Evolutionary conservation across 805 yeast genomes (phyloP).

Genomic region (Yamadazyma laniorum): DNA sequence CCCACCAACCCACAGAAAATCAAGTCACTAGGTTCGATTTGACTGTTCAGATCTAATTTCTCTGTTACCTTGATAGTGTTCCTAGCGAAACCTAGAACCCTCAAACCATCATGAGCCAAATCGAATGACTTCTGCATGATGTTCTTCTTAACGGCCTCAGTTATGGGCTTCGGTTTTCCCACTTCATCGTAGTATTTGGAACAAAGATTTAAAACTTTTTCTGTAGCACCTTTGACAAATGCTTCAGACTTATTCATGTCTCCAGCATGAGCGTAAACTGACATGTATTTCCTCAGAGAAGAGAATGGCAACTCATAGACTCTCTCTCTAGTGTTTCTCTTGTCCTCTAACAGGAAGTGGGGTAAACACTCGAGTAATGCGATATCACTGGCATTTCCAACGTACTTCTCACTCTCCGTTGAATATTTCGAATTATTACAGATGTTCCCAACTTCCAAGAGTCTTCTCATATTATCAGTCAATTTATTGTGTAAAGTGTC

Average conservation of each 20-base stretch:
- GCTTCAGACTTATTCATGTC: slow-evolving; percentile 55
- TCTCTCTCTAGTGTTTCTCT: slow-evolving; percentile 58
- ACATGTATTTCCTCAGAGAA: slow-evolving; percentile 85
- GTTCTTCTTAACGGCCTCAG: slow-evolving; percentile 44
- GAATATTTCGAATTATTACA: slow-evolving; percentile 77
- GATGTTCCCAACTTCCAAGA: slow-evolving; percentile 64
- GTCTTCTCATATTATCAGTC: slow-evolving; percentile 52
- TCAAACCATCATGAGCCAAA: slow-evolving; percentile 79
- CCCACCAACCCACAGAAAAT: slow-evolving; percentile 85
- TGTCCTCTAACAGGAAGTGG: slow-evolving; percentile 70
- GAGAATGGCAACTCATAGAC: slow-evolving; percentile 79
- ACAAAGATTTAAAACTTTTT: slow-evolving; percentile 62
- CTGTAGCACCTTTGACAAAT: slow-evolving; percentile 89
- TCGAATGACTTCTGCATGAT: slow-evolving; percentile 57
- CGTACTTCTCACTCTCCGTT: slow-evolving; percentile 61
- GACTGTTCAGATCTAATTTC: slow-evolving; percentile 26
- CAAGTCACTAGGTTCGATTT: slow-evolving; percentile 53
- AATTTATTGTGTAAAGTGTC: slow-evolving; percentile 42
- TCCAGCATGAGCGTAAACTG: slow-evolving; percentile 66
- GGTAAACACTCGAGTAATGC: slow-evolving; percentile 78
- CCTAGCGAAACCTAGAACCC: slow-evolving; percentile 80
- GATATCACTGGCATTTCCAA: slow-evolving; percentile 94
- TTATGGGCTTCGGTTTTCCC: slow-evolving; percentile 61
- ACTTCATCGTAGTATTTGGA: slow-evolving; percentile 55
- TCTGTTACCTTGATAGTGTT: slow-evolving; percentile 32